A percentile compares a stretch with the other conserved stretches of the same genome.
Conservation (phyloP, 495 filamentous ascomycete genomes). For the Trichoderma reesei region DNA sequence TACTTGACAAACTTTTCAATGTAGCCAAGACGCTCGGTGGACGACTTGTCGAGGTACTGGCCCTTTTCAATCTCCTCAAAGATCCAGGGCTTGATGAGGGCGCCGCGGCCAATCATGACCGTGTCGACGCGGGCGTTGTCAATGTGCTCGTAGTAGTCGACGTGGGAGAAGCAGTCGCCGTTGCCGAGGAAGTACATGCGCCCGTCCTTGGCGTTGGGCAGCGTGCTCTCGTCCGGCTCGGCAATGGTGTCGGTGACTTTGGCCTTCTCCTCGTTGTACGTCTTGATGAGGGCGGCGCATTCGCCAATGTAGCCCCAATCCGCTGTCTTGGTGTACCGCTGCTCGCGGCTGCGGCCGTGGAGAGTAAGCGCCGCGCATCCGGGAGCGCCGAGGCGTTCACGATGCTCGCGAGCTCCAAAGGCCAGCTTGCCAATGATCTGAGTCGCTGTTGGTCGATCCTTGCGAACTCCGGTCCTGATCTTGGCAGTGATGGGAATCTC, state of each 20-base stretch:
- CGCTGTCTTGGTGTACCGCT: constrained; percentile 79
- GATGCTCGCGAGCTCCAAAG: constrained; percentile 61
- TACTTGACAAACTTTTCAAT: constrained; percentile 83
- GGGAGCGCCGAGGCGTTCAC: constrained; percentile 50
- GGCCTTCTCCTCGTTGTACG: constrained; percentile 55
- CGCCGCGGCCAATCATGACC: constrained; percentile 87
- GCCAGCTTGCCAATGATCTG: constrained; percentile 76
- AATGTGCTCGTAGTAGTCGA: constrained; percentile 75
- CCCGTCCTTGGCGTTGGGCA: constrained; percentile 43
- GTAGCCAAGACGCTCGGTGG: constrained; percentile 73
- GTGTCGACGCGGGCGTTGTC: constrained; percentile 67
- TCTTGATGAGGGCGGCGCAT: constrained; percentile 73
- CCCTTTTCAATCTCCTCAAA: constrained; percentile 90
- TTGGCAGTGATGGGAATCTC: constrained; percentile 87
- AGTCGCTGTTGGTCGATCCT: constrained; percentile 65
- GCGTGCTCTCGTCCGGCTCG: constrained; percentile 59
- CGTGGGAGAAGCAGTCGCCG: constrained; percentile 88
- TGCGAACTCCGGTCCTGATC: constrained; percentile 83
- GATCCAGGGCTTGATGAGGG: constrained; percentile 92
- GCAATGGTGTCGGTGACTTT: constrained; percentile 60
- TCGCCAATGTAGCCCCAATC: constrained; percentile 93
- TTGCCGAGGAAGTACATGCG: constrained; percentile 88
- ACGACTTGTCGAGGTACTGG: constrained; percentile 91
- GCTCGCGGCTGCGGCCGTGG: constrained; percentile 86
- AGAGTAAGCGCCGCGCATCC: constrained; percentile 90